Evolutionary conservation across 306 rosid species (phyloP), one percentile per base, ranked within the genome.

Genomic region (Ormosia emarginata): DNA sequence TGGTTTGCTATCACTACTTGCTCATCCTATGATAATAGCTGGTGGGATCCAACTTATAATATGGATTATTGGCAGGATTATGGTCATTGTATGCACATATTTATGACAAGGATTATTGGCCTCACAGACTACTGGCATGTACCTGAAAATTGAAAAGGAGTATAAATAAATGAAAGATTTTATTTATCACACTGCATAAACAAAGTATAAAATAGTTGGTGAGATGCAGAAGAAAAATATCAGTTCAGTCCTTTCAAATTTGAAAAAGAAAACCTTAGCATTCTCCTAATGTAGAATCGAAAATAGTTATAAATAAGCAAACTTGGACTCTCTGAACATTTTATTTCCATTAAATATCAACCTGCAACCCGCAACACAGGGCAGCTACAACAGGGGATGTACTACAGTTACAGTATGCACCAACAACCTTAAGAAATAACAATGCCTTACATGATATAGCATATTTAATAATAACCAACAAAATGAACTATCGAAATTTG

Each of bases 51-150:
- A 24, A 24, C 24, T 1, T 24, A 24, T 24, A 24, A 24, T 24
- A 24, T 24, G 24, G 24, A 24, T 24, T 24, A 24, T 24, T 24
- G 24, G 56, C 73, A 61, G 61, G 43, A 67, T 57, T n/a, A 13
- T 49, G 24, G 47, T 66, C 85, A 36, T 76, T 43, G 39, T 77
- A 81, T 55, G 73, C 52, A 64, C 68, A 62, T 43, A 71, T 39
- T 43, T 40, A 30, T 65, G 81, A 39, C 46, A 65, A 77, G 36
- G 70, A 40, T 66, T 59, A 14, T 10, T 66, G 24, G 40, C 43
- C 36, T 67, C 75, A 4, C 14, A 50, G 6, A 71, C 80, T 89
- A 91, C 84, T 55, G 89, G 77, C 97, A 90, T 93, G 84, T 87
- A 93, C 94, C 97, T 91, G 89, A 52, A 24, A 24, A 24, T 24